Conservation (phyloP, 306 rosid genomes). For the Begonia fuchsioides region DNA sequence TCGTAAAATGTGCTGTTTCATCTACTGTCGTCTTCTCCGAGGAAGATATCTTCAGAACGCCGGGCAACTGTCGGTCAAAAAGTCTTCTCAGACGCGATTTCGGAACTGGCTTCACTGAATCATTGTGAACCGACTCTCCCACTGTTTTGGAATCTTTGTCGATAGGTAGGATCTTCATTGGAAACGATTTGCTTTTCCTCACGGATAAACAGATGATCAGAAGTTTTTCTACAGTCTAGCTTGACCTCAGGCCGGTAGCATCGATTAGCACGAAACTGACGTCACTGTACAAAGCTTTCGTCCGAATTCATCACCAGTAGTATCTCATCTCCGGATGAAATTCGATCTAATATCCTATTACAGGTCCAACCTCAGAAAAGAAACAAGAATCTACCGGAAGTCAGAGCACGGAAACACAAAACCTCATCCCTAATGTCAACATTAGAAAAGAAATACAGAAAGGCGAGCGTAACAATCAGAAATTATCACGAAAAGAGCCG, state of each 20-base stretch:
- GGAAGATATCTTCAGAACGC: constrained; percentile 37
- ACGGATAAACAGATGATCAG: constrained; percentile 13
- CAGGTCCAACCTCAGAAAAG: too few relatives aligned
- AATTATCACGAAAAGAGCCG: constrained; percentile 58
- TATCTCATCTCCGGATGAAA: too few relatives aligned
- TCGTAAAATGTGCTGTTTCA: constrained; percentile 9
- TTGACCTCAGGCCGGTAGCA: constrained; percentile 1
- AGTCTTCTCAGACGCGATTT: constrained; percentile 69
- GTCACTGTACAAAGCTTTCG: too few relatives aligned
- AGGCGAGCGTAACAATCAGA: constrained; percentile 13
- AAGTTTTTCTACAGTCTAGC: background rate
- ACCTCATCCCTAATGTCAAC: too few relatives aligned
- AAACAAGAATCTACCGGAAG: too few relatives aligned
- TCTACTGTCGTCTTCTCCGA: constrained; percentile 26
- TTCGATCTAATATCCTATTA: too few relatives aligned
- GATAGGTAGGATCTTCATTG: constrained; percentile 89
- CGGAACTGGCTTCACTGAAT: constrained; percentile 50
- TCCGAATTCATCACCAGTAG: too few relatives aligned
- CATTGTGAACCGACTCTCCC: constrained; percentile 36
- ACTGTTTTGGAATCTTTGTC: constrained; percentile 40
- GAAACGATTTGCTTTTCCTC: constrained; percentile 11
- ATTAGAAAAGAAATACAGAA: background rate
- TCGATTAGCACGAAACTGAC: too few relatives aligned
- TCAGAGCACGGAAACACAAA: too few relatives aligned
- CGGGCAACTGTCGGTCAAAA: constrained; percentile 74